Conservation (phyloP, 352 stramenopile species). For the Phytophthora kernoviae region DNA sequence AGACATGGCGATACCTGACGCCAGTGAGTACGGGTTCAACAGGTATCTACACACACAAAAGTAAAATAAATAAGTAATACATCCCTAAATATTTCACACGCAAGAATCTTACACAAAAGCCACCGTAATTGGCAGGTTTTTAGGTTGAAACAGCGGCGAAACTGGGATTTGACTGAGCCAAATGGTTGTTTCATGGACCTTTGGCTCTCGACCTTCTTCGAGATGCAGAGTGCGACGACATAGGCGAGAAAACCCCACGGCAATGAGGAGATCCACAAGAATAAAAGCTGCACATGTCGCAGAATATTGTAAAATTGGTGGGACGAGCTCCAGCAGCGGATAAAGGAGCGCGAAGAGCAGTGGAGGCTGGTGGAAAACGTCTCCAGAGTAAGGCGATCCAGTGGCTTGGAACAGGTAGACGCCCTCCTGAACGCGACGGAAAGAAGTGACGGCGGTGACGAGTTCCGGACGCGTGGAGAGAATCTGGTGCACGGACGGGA, state of each 20-base stretch:
- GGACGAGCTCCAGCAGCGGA: constrained; percentile 38
- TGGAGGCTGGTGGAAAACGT: constrained; percentile 85
- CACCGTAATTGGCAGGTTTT: constrained; percentile 49
- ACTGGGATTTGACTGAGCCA: constrained; percentile 76
- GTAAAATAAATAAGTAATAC: not conserved
- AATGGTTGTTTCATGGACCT: constrained; percentile 51
- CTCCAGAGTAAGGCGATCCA: constrained; percentile 70
- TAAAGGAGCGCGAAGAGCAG: constrained; percentile 78
- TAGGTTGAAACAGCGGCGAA: constrained; percentile 62
- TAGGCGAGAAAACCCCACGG: constrained; percentile 59
- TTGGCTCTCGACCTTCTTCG: constrained; percentile 53
- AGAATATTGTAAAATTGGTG: constrained; percentile 32
- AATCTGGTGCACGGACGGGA: constrained; percentile 38
- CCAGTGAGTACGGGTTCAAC: constrained; percentile 82
- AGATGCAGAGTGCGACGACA: constrained; percentile 46
- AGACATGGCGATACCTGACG: constrained; percentile 70
- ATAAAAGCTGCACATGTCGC: constrained; percentile 50
- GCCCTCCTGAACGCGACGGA: constrained; percentile 63
- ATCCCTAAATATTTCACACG: not conserved
- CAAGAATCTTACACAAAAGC: constrained; percentile 50
- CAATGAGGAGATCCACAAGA: constrained; percentile 58
- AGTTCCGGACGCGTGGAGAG: constrained; percentile 68
- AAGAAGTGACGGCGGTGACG: constrained; percentile 63
- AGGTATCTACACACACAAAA: constrained; percentile 43
- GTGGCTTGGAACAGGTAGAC: constrained; percentile 53